These are phyloP conservation scores for Colletotrichum trifolii DNA, from an alignment of 2,329 filamentous ascomycete species.

Conservation along the genomic window DNA sequence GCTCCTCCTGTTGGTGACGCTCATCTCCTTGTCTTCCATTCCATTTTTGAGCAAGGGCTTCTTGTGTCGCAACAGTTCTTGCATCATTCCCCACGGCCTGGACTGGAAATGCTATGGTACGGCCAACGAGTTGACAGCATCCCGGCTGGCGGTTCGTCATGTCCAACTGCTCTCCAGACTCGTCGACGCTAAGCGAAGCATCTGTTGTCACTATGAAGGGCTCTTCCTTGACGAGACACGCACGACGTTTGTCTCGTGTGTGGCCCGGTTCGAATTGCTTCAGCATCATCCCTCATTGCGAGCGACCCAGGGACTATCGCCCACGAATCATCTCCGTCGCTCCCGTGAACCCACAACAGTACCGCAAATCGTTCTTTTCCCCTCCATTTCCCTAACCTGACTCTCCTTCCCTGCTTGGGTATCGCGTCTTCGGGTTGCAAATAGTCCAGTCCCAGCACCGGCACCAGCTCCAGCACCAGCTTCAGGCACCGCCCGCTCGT, in stretches of 20 bases:
- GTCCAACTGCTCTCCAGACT: background rate
- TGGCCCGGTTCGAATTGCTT: conserved; percentile 6
- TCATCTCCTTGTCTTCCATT: conserved; percentile 3
- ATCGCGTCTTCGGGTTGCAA: conserved; percentile 23
- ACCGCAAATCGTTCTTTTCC: conserved; percentile 24
- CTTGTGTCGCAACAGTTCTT: conserved; percentile 21
- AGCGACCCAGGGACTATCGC: conserved; percentile 15
- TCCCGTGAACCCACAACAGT: conserved; percentile 34
- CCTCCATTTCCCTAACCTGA: conserved; percentile 18
- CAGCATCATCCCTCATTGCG: conserved; percentile 29
- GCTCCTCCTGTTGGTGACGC: background rate
- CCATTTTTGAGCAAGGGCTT: conserved; percentile 19
- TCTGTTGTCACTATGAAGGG: background rate
- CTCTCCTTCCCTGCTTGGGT: conserved; percentile 27
- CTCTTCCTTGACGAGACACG: conserved; percentile 23
- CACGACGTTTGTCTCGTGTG: conserved; percentile 13
- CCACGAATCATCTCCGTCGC: conserved; percentile 32
- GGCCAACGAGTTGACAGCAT: background rate
- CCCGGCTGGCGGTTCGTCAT: conserved; percentile 1
- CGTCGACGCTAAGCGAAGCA: no score
- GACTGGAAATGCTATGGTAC: background rate
- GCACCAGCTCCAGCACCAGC: background rate
- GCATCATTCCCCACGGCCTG: conserved; percentile 8
- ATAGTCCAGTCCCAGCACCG: background rate
- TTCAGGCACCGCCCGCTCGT: conserved; percentile 7